phyloP scores from a whole-genome alignment of 768 basidiomycete genomes.

The Holtermanniella nyarrowii region DNA sequence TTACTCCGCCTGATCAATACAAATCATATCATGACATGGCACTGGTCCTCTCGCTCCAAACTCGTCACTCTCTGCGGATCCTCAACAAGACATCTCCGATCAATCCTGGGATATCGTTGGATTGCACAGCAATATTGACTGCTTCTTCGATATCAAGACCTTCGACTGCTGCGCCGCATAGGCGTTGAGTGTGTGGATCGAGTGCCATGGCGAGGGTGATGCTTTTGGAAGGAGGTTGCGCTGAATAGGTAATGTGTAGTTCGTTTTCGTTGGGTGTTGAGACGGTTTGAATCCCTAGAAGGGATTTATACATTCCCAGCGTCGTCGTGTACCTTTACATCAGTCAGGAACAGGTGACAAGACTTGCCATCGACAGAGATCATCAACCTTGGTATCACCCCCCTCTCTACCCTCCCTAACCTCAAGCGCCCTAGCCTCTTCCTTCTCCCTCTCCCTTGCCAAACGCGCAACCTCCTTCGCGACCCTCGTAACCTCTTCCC shows the following conservation, averaged over 20 bases:
- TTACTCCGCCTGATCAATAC: too few relatives aligned
- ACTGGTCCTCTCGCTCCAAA: background rate
- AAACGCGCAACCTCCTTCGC: conserved; percentile 40
- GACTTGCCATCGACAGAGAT: conserved; percentile 46
- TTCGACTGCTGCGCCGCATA: conserved; percentile 23
- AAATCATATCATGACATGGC: too few relatives aligned
- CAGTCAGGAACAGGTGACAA: conserved; percentile 40
- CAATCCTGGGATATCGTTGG: conserved; percentile 35
- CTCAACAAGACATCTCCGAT: conserved; percentile 30
- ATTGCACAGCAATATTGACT: conserved; percentile 17
- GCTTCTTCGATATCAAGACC: conserved; percentile 29
- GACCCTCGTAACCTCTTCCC: conserved; percentile 43
- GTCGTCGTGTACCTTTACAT: conserved; percentile 59
- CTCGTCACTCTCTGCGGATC: conserved; percentile 1
- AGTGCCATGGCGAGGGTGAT: conserved; percentile 23
- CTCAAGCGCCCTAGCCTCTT: conserved; percentile 57
- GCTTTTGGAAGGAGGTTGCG: background rate
- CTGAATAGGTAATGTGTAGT: conserved; percentile 56
- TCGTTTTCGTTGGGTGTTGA: conserved; percentile 64
- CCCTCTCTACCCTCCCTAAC: conserved; percentile 58
- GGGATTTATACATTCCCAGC: conserved; percentile 54
- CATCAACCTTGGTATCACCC: conserved; percentile 38
- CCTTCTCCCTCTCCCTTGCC: conserved; percentile 42
- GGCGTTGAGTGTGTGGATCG: conserved; percentile 20
- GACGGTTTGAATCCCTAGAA: conserved; percentile 54